Conservation (phyloP, 768 basidiomycete species). For the Auriscalpium orientale region DNA sequence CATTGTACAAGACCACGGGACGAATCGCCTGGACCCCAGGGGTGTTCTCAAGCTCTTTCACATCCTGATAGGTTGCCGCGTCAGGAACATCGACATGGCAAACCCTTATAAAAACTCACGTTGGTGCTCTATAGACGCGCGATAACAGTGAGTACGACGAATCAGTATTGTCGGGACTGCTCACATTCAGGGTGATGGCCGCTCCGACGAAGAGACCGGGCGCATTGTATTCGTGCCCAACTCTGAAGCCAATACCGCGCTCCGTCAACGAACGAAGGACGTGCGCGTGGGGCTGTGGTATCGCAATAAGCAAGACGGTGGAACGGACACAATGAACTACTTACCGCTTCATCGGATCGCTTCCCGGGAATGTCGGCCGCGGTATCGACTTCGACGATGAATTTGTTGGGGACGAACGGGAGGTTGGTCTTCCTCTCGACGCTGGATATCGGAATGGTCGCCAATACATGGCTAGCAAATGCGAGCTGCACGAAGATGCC, state of each 20-base stretch:
- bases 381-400: slow-evolving; percentile 35
- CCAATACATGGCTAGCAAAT: not conserved
- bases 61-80: slow-evolving; percentile 31
- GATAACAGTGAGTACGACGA: not conserved
- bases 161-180: slow-evolving; percentile 23
- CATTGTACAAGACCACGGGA: slow-evolving; percentile 39
- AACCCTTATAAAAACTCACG: not conserved
- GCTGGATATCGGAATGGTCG: slow-evolving; percentile 11
- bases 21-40: slow-evolving; percentile 50
- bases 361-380: slow-evolving; percentile 18
- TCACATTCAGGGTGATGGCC: slow-evolving; percentile 39
- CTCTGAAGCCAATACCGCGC: slow-evolving; percentile 37
- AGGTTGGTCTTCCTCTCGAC: slow-evolving; percentile 5
- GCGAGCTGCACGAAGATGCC: too few species aligned
- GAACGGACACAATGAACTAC: too few species aligned
- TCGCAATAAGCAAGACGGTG: too few species aligned
- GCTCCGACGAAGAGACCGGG: slow-evolving; percentile 53
- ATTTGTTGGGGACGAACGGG: slow-evolving; percentile 30
- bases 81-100: not conserved
- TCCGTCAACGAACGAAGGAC: slow-evolving; percentile 42
- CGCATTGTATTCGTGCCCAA: slow-evolving; percentile 45
- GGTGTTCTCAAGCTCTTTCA: slow-evolving; percentile 33
- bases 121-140: not conserved
- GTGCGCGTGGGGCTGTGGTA: slow-evolving; percentile 36
- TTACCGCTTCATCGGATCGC: slow-evolving; percentile 9